A percentile compares a stretch with the other conserved stretches of the same genome.
These are phyloP conservation scores for Malassezia caprae DNA, from an alignment of 1,284 basidiomycete species.

Conservation along the genomic window DNA sequence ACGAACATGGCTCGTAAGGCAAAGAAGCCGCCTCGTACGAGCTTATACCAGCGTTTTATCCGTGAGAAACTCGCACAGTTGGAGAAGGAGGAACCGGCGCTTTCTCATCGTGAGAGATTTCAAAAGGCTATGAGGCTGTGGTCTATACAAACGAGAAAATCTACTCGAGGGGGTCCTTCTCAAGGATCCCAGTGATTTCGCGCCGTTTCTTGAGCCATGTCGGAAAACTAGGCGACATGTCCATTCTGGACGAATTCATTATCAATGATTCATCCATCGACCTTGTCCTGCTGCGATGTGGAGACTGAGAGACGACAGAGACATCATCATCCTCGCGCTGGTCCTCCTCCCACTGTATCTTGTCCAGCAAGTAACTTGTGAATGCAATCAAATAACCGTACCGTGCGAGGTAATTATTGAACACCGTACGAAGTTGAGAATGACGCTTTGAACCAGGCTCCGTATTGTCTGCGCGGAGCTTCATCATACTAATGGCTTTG, in stretches of 20 bases:
- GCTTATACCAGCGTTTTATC: constrained; percentile 29
- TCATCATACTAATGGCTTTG: constrained; percentile 41
- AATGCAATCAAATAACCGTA: constrained; percentile 86
- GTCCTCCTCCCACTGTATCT: constrained; percentile 45
- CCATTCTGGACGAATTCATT: constrained; percentile 17
- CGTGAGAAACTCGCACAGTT: constrained; percentile 31
- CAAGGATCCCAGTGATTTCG: constrained; percentile 38
- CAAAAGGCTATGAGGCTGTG: constrained; percentile 31
- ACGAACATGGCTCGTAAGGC: neutral
- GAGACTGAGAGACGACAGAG: constrained; percentile 1
- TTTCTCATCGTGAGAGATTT: constrained; percentile 40
- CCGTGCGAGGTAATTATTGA: constrained; percentile 40
- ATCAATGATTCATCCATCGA: constrained; percentile 9
- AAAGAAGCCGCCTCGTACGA: constrained; percentile 4
- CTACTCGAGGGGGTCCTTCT: constrained; percentile 24
- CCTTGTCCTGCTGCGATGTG: neutral
- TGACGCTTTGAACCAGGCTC: constrained; percentile 31
- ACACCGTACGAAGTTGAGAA: constrained; percentile 30
- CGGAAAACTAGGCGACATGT: constrained; percentile 37
- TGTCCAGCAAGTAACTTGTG: constrained; percentile 85
- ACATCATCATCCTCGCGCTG: constrained; percentile 11
- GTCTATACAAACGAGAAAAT: constrained; percentile 2
- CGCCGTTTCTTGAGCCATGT: constrained; percentile 38
- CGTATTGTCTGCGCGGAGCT: constrained; percentile 38
- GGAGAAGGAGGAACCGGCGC: constrained; percentile 29